Evolutionary conservation across 768 basidiomycete species (phyloP).

Genomic region (Peribolospora baueri): DNA sequence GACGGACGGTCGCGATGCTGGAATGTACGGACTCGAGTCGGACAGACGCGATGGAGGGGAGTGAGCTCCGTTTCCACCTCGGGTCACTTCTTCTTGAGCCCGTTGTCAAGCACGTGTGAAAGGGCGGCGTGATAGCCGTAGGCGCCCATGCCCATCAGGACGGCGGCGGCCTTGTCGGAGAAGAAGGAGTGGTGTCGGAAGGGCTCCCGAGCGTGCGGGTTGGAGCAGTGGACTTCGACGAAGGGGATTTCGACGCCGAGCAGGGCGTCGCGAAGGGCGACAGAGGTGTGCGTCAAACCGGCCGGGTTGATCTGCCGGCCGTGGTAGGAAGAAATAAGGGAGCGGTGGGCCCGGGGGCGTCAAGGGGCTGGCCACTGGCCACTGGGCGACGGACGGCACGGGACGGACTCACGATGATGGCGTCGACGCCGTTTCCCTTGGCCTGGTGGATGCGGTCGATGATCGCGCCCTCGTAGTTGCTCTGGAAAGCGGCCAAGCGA

Average conservation of each 20-base stretch:
- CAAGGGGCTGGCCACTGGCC: no score
- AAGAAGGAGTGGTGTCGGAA: constrained; percentile 14
- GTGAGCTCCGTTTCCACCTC: no score
- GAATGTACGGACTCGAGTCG: no score
- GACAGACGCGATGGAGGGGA: no score
- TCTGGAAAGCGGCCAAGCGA: constrained; percentile 10
- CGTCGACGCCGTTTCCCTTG: constrained; percentile 11
- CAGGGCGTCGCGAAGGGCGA: constrained; percentile 13
- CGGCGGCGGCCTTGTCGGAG: constrained; percentile 13
- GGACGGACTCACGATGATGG: constrained; percentile 11
- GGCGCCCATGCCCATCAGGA: constrained; percentile 4
- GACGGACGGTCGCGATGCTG: no score
- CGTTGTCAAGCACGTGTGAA: no score
- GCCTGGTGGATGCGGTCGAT: constrained; percentile 15
- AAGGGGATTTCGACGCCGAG: constrained; percentile 12
- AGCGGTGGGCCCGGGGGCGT: no score
- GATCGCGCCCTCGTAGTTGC: constrained; percentile 14
- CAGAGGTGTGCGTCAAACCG: constrained; percentile 10
- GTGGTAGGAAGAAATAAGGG: no score
- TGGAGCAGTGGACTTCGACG: constrained; percentile 14
- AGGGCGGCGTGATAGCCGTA: not conserved
- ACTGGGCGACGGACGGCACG: no score
- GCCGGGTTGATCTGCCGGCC: no score
- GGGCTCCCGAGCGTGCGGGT: constrained; percentile 12
- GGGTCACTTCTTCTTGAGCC: no score